Conservation (phyloP, 352 stramenopile species). For the Peronospora belbahrii region DNA sequence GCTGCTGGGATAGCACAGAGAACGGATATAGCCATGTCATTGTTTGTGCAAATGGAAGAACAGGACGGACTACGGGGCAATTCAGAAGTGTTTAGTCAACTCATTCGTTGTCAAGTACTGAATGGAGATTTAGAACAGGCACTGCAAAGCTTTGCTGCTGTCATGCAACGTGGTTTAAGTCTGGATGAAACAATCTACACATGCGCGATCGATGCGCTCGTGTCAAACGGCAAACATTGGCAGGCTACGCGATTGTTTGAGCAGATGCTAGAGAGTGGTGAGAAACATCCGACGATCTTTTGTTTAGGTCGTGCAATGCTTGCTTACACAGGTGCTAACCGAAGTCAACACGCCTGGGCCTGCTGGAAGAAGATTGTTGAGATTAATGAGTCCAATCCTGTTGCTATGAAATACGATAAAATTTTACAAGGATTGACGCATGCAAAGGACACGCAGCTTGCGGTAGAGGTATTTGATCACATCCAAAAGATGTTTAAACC, state of each 20-base stretch:
- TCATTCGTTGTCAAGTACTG: slow-evolving; percentile 74
- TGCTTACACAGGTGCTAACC: slow-evolving; percentile 67
- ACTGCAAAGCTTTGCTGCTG: slow-evolving; percentile 63
- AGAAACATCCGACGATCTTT: slow-evolving; percentile 56
- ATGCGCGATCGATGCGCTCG: slow-evolving; percentile 59
- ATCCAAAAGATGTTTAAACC: slow-evolving; percentile 41
- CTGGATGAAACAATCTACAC: slow-evolving; percentile 74
- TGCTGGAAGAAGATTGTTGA: slow-evolving; percentile 67
- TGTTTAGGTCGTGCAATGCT: slow-evolving; percentile 72
- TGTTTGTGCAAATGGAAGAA: slow-evolving; percentile 68
- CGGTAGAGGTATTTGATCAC: slow-evolving; percentile 56
- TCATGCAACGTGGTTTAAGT: slow-evolving; percentile 38
- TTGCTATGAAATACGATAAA: slow-evolving; percentile 51
- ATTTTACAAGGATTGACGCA: slow-evolving; percentile 50
- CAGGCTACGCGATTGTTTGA: slow-evolving; percentile 62
- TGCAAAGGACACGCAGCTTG: slow-evolving; percentile 54
- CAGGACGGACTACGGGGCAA: slow-evolving; percentile 35
- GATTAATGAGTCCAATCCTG: slow-evolving; percentile 33
- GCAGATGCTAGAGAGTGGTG: slow-evolving; percentile 53
- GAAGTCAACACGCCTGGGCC: slow-evolving; percentile 45
- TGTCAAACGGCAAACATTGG: slow-evolving; percentile 52
- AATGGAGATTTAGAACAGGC: slow-evolving; percentile 55
- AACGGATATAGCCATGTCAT: slow-evolving; percentile 39
- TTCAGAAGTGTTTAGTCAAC: slow-evolving; percentile 48
- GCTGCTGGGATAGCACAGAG: slow-evolving; percentile 53